Evolutionary conservation across 805 yeast species (phyloP), one percentile per base, ranked within the genome.

Genomic region (Candida argentea): DNA sequence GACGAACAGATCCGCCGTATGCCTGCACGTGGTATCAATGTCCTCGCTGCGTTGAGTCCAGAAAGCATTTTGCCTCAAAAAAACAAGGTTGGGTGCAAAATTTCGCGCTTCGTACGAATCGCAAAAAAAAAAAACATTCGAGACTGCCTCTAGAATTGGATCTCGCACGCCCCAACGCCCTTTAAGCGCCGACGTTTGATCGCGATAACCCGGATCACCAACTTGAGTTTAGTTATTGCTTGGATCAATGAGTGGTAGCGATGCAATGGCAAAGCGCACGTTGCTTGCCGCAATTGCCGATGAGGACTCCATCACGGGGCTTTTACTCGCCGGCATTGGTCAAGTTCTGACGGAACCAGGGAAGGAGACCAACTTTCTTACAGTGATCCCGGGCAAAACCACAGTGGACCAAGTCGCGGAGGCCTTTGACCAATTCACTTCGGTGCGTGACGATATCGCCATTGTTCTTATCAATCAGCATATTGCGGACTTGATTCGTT

Each of bases 291-390:
- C 87, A 22, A 85, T 91, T 47, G 98, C 96, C 11, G 98, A 91
- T 48, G 98, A 91, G 60, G 97, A 91, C 50, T 81, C 97, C 14
- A 87, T 91, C 35, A 91, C 98, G 2, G 98, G 98, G 3, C 72
- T 91, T 67, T 65, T 91, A 20, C 68, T 91, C 33, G 98, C 98
- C 1, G 98, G 98, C 16, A 76, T 84, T 33, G 98, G 98, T 15
- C 94, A 89, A 48, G 76, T 86, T 13, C 67, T 71, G 16, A 59
- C 57, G 35, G 77, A 70, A 36, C 57, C 65, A 15, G 74, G 74
- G 12, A 70, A 70, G 44, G 76, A 71, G 40, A 77, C 84, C 61
- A 91, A 91, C 65, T 91, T 91, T 55, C 70, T 78, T 29, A 82
- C 78, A 17, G 89, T 81, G 28, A 42, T 57, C 13, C 89, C 84